Percentiles rank a stretch among this genome's conserved stretches.
Evolutionary conservation across 2,329 filamentous ascomycete species (phyloP).

Genomic region (Microdochium trichocladiopsis): DNA sequence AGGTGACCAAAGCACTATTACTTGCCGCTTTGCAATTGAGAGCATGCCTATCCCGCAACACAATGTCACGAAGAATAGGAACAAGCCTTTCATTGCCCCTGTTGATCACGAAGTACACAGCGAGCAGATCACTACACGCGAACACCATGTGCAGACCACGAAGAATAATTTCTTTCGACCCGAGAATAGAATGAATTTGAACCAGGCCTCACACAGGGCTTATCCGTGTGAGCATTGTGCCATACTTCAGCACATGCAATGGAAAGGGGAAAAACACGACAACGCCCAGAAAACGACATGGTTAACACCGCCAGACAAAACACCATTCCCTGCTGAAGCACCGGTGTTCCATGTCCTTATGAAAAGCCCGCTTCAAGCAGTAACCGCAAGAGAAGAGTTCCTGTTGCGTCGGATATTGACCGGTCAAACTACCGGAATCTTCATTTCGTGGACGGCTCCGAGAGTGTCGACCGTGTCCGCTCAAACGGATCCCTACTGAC

Average conservation of each 20-base stretch:
- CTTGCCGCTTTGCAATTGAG: no score
- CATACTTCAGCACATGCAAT: background rate
- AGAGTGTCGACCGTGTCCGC: conserved; percentile 42
- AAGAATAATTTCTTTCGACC: background rate
- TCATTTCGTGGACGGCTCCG: conserved; percentile 24
- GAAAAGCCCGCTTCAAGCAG: background rate
- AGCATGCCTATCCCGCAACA: no score
- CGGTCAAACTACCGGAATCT: background rate
- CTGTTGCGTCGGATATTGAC: background rate
- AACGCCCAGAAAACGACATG: conserved; percentile 2
- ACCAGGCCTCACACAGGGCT: background rate
- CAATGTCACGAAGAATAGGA: no score
- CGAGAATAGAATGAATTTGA: background rate
- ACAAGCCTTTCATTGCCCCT: no score
- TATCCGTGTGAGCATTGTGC: background rate
- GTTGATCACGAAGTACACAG: no score
- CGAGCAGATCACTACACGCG: no score
- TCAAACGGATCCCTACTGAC: conserved; percentile 51
- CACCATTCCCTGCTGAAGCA: background rate
- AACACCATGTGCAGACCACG: no score
- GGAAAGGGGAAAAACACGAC: background rate
- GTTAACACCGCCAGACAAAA: background rate
- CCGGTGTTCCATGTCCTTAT: no score
- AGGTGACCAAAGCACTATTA: no score
- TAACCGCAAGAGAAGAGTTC: background rate